These are phyloP conservation scores for Taphrina communis DNA, from an alignment of 1,139 yeast genomes.

Conservation along the genomic window DNA sequence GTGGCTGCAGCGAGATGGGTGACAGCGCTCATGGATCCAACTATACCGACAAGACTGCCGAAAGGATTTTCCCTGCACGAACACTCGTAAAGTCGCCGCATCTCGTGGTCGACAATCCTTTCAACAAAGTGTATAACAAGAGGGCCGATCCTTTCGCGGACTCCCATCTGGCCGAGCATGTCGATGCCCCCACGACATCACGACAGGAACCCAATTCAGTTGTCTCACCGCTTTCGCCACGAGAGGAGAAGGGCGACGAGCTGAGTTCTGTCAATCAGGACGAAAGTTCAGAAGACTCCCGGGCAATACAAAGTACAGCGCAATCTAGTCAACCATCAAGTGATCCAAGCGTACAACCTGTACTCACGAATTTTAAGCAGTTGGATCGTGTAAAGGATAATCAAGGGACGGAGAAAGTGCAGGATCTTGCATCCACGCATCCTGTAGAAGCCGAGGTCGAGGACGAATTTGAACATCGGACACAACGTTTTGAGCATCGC, in stretches of 20 bases:
- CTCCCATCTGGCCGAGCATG: neutral
- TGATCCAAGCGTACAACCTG: neutral
- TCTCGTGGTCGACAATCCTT: constrained; percentile 10
- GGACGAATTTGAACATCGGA: neutral
- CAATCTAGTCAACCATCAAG: neutral
- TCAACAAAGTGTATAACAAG: constrained; percentile 18
- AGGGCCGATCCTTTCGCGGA: neutral
- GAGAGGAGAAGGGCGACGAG: neutral
- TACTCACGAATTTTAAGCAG: constrained; percentile 3
- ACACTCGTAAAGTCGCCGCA: constrained; percentile 25
- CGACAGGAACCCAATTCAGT: neutral
- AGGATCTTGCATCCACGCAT: constrained; percentile 20
- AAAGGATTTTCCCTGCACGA: constrained; percentile 38
- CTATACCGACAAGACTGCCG: constrained; percentile 19
- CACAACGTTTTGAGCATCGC: constrained; percentile 20
- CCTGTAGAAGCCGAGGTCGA: constrained; percentile 19
- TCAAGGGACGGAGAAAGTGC: constrained; percentile 24
- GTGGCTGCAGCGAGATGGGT: constrained; percentile 5
- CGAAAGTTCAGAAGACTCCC: neutral
- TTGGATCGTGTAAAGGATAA: constrained; percentile 21
- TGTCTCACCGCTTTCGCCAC: neutral
- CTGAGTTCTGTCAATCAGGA: neutral
- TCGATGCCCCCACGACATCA: neutral
- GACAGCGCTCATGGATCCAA: constrained; percentile 22
- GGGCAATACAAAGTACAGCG: neutral